phyloP scores from a whole-genome alignment of 495 filamentous ascomycete genomes.

The Copromyces sp. region DNA sequence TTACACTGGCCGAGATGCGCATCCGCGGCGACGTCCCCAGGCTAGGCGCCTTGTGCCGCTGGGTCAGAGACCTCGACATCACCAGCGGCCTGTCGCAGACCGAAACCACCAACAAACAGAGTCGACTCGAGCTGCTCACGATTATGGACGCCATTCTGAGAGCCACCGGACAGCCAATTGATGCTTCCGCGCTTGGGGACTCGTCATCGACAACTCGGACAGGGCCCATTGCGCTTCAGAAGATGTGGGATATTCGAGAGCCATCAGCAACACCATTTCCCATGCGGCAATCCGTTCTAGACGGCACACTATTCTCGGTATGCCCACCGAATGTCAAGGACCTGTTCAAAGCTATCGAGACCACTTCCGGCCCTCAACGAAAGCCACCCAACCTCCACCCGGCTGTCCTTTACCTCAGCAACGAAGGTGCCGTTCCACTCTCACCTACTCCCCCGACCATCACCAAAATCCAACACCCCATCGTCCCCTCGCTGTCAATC shows the following conservation, averaged over 20 bases:
- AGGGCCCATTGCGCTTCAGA: constrained; percentile 21
- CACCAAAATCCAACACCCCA: constrained; percentile 27
- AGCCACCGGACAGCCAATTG: constrained; percentile 26
- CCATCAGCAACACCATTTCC: constrained; percentile 1
- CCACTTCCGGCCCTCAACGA: constrained; percentile 30
- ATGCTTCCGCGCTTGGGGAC: constrained; percentile 10
- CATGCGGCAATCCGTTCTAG: constrained; percentile 18
- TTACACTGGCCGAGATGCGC: constrained; percentile 38
- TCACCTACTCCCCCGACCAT: constrained; percentile 15
- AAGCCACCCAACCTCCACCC: constrained; percentile 39
- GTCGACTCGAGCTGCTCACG: constrained; percentile 17
- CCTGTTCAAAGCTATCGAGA: constrained; percentile 31
- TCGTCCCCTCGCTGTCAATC: constrained; percentile 29
- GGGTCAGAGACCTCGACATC: constrained; percentile 41
- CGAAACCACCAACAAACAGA: neutral
- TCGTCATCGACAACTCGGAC: neutral
- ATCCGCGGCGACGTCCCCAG: constrained; percentile 32
- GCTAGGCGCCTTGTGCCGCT: constrained; percentile 37
- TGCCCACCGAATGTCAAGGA: constrained; percentile 8
- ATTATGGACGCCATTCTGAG: constrained; percentile 36
- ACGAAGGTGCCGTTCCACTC: constrained; percentile 26
- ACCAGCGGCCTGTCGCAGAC: constrained; percentile 30
- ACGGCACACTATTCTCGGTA: constrained; percentile 21
- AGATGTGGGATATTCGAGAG: constrained; percentile 24
- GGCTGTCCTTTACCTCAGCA: constrained; percentile 33